phyloP scores from a whole-genome alignment of 2,329 filamentous ascomycete species.

The Microdochium paspali region DNA sequence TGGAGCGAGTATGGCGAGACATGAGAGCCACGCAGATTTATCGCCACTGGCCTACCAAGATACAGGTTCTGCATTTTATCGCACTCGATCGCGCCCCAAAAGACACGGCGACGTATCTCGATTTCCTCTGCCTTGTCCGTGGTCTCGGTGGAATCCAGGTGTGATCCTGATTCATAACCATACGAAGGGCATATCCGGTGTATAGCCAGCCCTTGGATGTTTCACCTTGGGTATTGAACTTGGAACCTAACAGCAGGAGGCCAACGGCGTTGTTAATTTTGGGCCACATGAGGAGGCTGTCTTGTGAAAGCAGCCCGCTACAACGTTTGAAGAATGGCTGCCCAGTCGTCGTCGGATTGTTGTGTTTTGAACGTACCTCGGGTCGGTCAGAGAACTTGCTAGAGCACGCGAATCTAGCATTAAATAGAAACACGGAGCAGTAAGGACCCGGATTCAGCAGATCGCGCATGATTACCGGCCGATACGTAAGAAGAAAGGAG shows the following conservation, averaged over 20 bases:
- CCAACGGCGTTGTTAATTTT: conserved; percentile 16
- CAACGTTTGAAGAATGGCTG: conserved; percentile 12
- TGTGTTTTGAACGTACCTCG: conserved; percentile 10
- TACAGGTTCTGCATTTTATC: conserved; percentile 21
- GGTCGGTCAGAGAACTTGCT: conserved; percentile 15
- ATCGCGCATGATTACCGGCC: conserved; percentile 26
- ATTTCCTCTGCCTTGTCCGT: conserved; percentile 12
- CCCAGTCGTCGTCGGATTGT: conserved; percentile 11
- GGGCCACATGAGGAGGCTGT: conserved; percentile 8
- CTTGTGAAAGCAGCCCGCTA: conserved; percentile 11
- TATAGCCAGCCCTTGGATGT: conserved; percentile 27
- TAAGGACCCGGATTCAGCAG: conserved; percentile 22
- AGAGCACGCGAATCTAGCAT: conserved; percentile 21
- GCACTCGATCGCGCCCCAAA: conserved; percentile 21
- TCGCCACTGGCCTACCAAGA: conserved; percentile 14
- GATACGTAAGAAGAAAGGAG: conserved; percentile 25
- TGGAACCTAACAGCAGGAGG: conserved; percentile 15
- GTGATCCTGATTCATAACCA: conserved; percentile 30
- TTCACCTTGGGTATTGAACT: conserved; percentile 12
- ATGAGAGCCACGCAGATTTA: conserved; percentile 11
- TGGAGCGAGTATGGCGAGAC: conserved; percentile 14
- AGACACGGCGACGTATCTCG: conserved; percentile 20
- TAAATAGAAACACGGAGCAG: conserved; percentile 25
- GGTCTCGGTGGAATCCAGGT: conserved; percentile 20
- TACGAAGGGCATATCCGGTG: conserved; percentile 27